Evolutionary conservation across 2,329 filamentous ascomycete genomes (phyloP).

Genomic region (Intubia oerlemansii): DNA sequence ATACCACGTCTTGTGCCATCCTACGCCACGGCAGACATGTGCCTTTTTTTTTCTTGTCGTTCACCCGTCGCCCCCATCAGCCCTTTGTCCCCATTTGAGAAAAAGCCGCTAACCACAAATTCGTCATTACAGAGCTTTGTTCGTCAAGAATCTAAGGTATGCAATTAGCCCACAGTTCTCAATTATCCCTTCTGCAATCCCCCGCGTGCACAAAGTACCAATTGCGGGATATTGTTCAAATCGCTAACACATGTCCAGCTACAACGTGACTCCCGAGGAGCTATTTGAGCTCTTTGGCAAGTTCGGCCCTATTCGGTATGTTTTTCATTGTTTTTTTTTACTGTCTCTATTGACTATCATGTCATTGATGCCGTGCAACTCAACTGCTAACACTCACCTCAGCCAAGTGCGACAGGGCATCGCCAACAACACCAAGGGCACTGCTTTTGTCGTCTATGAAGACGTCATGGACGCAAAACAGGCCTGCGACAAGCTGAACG

Average conservation of each 20-base stretch:
- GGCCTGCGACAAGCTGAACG: slow-evolving; percentile 98
- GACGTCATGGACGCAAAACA: slow-evolving; percentile 98
- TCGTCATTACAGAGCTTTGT: slow-evolving; percentile 57
- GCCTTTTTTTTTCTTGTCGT: no score
- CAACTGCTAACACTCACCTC: slow-evolving; percentile 6
- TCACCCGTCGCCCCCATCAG: no score
- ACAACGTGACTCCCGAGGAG: slow-evolving; percentile 96
- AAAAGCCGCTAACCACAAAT: no score
- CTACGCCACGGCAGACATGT: no score
- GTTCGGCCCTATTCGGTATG: slow-evolving; percentile 85
- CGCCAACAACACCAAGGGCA: slow-evolving; percentile 91
- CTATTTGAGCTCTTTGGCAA: slow-evolving; percentile 98
- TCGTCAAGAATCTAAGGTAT: slow-evolving; percentile 99
- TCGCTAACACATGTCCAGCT: no score
- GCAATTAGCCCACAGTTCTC: no score
- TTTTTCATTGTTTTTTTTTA: slow-evolving; percentile 8
- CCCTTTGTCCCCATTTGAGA: no score
- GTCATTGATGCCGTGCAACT: background rate
- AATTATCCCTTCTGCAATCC: no score
- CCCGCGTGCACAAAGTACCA: no score
- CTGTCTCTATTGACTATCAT: no score
- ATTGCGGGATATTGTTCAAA: no score
- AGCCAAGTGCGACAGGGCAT: slow-evolving; percentile 98
- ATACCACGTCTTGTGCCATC: no score
- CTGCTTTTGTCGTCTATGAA: slow-evolving; percentile 97